phyloP scores from a whole-genome alignment of 345 rosid species.

The Eucalyptus victrix region DNA sequence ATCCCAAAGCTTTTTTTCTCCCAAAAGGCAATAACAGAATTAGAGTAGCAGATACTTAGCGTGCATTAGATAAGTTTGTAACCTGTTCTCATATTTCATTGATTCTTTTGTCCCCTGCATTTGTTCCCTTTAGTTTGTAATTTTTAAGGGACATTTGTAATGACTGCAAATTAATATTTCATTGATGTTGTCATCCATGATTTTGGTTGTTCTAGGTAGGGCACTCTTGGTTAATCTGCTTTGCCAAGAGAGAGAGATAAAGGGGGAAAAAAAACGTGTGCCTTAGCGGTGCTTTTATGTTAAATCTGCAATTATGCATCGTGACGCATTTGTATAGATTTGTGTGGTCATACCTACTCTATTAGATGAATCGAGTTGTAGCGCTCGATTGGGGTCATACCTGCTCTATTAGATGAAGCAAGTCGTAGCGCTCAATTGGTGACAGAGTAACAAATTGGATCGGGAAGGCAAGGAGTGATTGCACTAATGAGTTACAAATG shows the following conservation, averaged over 20 bases:
- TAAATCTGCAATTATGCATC: not conserved
- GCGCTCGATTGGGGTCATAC: not conserved
- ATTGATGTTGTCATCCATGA: not conserved
- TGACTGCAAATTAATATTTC: not conserved
- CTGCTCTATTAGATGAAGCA: not conserved
- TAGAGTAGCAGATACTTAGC: not conserved
- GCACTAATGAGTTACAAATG: too few species aligned
- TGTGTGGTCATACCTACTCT: not conserved
- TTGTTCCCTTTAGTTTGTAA: not conserved
- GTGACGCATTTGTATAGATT: not conserved
- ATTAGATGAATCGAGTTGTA: not conserved
- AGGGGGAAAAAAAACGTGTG: accelerated
- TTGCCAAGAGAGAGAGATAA: not conserved
- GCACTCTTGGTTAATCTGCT: not conserved
- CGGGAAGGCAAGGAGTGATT: not conserved
- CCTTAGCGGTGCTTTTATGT: not conserved
- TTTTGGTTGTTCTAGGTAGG: not conserved
- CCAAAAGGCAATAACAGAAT: not conserved
- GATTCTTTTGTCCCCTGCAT: not conserved
- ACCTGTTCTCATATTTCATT: not conserved
- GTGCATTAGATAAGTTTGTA: not conserved
- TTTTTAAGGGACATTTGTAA: not conserved
- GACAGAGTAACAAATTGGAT: not conserved
- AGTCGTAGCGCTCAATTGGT: not conserved
- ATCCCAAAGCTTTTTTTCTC: not conserved